Evolutionary conservation across 306 rosid genomes (phyloP).

Genomic region (Inga leiocalycina): DNA sequence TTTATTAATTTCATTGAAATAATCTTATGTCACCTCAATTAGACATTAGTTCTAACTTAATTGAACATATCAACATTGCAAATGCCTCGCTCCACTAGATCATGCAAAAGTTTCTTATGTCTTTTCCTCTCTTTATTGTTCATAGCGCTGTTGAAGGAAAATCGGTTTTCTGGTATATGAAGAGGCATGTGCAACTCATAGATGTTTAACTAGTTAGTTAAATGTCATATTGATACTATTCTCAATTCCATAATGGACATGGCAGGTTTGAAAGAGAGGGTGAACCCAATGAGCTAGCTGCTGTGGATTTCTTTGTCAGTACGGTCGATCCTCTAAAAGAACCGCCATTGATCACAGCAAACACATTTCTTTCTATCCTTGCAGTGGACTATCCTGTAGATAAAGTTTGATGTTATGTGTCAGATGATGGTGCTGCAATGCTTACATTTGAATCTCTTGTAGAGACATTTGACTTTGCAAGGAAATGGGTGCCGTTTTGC

Average conservation of each 20-base stretch:
- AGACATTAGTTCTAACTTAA: not conserved
- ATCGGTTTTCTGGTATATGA: not conserved
- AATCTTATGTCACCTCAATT: not conserved
- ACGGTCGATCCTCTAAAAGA: slow-evolving; percentile 98
- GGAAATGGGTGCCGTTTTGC: slow-evolving; percentile 97
- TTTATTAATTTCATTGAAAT: not conserved
- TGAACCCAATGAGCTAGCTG: slow-evolving; percentile 73
- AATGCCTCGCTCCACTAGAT: not conserved
- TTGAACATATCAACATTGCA: not conserved
- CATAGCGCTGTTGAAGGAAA: not conserved
- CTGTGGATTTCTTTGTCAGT: slow-evolving; percentile 98
- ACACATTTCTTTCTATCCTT: slow-evolving; percentile 96
- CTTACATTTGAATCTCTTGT: slow-evolving; percentile 86
- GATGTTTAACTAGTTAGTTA: not conserved
- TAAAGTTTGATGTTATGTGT: slow-evolving; percentile 91
- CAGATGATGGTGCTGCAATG: slow-evolving; percentile 99
- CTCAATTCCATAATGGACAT: slow-evolving; percentile 28
- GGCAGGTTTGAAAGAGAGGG: slow-evolving; percentile 94
- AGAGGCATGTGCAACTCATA: not conserved
- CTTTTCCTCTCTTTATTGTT: not conserved
- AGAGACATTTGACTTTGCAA: slow-evolving; percentile 94
- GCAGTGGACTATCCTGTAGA: slow-evolving; percentile 96
- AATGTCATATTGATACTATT: slow-evolving; percentile 3
- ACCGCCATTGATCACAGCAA: slow-evolving; percentile 93
- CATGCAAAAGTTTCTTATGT: not conserved